Percentiles rank a stretch among this genome's conserved stretches.
These are phyloP conservation scores for Nigrospora oryzae DNA, from an alignment of 2,329 filamentous ascomycete genomes.

Conservation along the genomic window DNA sequence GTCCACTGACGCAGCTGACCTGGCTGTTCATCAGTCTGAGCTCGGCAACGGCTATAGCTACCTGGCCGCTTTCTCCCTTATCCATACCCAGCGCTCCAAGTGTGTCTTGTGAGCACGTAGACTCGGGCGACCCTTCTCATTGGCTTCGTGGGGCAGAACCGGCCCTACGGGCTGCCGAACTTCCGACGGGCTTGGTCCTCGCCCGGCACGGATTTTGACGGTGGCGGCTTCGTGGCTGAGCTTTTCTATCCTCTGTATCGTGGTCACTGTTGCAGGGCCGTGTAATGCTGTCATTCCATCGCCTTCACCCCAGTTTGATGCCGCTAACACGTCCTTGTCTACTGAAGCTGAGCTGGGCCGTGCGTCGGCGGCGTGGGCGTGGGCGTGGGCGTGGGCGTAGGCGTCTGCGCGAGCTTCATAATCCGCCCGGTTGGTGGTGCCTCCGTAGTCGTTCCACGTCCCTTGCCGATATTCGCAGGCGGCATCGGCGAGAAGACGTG, in stretches of 20 bases:
- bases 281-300: too few species aligned
- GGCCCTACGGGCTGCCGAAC: neutral
- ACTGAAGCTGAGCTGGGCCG: constrained; percentile 4
- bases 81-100: neutral
- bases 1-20: constrained; percentile 34
- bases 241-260: neutral
- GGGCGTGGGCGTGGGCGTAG: constrained; percentile 11
- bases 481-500: constrained; percentile 17
- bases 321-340: neutral
- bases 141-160: neutral
- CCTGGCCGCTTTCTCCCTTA: constrained; percentile 10
- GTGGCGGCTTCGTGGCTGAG: neutral
- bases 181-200: neutral
- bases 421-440: neutral
- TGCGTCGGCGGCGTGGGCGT: constrained; percentile 11
- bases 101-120: constrained; percentile 2
- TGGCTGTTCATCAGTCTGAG: constrained; percentile 51
- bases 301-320: too few species aligned
- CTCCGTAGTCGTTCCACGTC: neutral
- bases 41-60: constrained; percentile 38
- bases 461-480: constrained; percentile 1
- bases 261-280: neutral
- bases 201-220: neutral
- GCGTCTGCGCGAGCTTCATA: constrained; percentile 5
- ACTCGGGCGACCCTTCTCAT: neutral